phyloP scores from a whole-genome alignment of 495 filamentous ascomycete genomes.

The Terfezia claveryi region DNA sequence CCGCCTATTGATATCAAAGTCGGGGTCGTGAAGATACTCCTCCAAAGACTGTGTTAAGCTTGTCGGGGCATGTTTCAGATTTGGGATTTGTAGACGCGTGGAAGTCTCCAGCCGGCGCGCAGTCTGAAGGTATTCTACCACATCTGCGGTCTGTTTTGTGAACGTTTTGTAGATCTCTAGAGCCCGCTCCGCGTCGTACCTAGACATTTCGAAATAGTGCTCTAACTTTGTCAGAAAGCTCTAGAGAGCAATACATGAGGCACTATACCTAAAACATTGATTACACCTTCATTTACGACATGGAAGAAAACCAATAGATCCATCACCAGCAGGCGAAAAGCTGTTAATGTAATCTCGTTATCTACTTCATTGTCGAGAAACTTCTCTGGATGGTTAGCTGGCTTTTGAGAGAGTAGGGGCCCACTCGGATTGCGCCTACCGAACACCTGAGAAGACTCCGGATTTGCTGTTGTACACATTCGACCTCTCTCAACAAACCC shows the following conservation, averaged over 20 bases:
- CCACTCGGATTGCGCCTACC: conserved; percentile 28
- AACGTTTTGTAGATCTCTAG: conserved; percentile 86
- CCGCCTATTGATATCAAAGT: conserved; percentile 82
- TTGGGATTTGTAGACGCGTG: conserved; percentile 83
- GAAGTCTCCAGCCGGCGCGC: conserved; percentile 77
- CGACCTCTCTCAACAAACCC: conserved; percentile 77
- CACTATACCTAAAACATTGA: conserved; percentile 74
- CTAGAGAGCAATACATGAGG: neutral
- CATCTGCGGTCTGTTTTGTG: conserved; percentile 72
- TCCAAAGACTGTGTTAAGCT: conserved; percentile 74
- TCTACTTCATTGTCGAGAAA: conserved; percentile 72
- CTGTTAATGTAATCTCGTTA: conserved; percentile 90
- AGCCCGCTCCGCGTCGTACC: conserved; percentile 74
- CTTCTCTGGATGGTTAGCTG: conserved; percentile 24
- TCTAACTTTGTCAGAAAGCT: conserved; percentile 30
- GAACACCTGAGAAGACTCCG: conserved; percentile 70
- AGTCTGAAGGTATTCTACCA: conserved; percentile 72
- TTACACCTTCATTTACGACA: conserved; percentile 90
- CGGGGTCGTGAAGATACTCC: conserved; percentile 85
- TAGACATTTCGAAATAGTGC: conserved; percentile 97
- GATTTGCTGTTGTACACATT: conserved; percentile 77
- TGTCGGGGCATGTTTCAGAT: conserved; percentile 89
- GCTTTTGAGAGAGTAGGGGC: neutral
- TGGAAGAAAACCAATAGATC: conserved; percentile 83
- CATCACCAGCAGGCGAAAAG: conserved; percentile 79